Evolutionary conservation across 2,329 filamentous ascomycete species (phyloP).

Genomic region (Dactylellina drechsleri): DNA sequence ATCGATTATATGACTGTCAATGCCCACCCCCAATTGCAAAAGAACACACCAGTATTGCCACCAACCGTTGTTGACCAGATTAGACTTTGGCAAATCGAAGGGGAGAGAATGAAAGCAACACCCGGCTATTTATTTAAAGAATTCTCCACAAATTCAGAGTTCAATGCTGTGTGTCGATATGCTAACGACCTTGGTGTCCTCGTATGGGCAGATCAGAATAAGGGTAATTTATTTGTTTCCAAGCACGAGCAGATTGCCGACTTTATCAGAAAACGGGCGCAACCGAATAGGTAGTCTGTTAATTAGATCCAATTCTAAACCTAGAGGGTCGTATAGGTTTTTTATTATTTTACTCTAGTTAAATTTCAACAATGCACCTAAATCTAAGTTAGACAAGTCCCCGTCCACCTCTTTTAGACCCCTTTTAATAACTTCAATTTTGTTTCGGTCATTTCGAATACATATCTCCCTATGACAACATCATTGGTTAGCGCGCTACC

Average conservation of each 20-base stretch:
- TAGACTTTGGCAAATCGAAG: conserved; percentile 95
- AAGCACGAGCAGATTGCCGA: conserved; percentile 87
- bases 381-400: too few species aligned
- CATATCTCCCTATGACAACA: conserved; percentile 79
- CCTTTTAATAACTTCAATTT: conserved; percentile 63
- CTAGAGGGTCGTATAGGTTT: too few species aligned
- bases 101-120: conserved; percentile 88
- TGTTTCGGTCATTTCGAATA: conserved; percentile 91
- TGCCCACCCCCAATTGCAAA: conserved; percentile 89
- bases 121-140: conserved; percentile 89
- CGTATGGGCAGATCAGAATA: conserved; percentile 82
- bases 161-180: conserved; percentile 76
- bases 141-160: conserved; percentile 77
- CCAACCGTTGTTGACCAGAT: conserved; percentile 98
- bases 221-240: conserved; percentile 88
- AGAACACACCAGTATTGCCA: conserved; percentile 77
- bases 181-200: conserved; percentile 91
- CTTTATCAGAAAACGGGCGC: conserved; percentile 62
- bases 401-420: too few species aligned
- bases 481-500: neutral
- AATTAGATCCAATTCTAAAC: neutral
- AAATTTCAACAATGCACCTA: too few species aligned
- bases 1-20: conserved; percentile 91
- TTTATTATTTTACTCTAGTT: too few species aligned
- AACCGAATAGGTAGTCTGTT: conserved; percentile 20